These are phyloP conservation scores for Aleurites moluccanus DNA, from an alignment of 441 rosid genomes.

Conservation along the genomic window DNA sequence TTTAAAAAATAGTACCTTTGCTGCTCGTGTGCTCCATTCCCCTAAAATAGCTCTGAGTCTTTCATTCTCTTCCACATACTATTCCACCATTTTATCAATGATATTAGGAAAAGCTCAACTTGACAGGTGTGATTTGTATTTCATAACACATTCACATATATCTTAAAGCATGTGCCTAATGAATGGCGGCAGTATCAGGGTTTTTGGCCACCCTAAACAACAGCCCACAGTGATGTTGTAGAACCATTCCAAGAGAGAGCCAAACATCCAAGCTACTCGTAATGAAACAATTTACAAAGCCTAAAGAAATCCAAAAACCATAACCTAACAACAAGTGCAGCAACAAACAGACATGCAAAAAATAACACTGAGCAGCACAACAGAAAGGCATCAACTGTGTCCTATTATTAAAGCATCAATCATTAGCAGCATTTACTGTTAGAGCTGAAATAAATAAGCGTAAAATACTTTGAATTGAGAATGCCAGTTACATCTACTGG, in stretches of 20 bases:
- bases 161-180: not conserved
- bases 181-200: not conserved
- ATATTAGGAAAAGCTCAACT: not conserved
- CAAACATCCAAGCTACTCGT: not conserved
- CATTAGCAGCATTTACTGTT: not conserved
- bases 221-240: not conserved
- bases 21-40: slow-evolving; percentile 94
- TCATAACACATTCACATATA: not conserved
- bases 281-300: not conserved
- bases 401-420: not conserved
- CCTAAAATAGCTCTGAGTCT: slow-evolving; percentile 89
- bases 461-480: not conserved
- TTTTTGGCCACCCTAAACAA: not conserved
- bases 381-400: not conserved
- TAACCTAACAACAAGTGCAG: not conserved
- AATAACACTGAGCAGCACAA: not conserved
- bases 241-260: not conserved
- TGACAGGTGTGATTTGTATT: not conserved
- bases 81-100: slow-evolving; percentile 29
- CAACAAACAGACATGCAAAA: not conserved
- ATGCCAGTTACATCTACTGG: not conserved
- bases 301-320: not conserved
- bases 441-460: not conserved
- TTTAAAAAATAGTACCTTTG: slow-evolving; percentile 62
- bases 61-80: slow-evolving; percentile 94